phyloP scores from a whole-genome alignment of 495 filamentous ascomycete genomes.

The Achaetomiella virescens region DNA sequence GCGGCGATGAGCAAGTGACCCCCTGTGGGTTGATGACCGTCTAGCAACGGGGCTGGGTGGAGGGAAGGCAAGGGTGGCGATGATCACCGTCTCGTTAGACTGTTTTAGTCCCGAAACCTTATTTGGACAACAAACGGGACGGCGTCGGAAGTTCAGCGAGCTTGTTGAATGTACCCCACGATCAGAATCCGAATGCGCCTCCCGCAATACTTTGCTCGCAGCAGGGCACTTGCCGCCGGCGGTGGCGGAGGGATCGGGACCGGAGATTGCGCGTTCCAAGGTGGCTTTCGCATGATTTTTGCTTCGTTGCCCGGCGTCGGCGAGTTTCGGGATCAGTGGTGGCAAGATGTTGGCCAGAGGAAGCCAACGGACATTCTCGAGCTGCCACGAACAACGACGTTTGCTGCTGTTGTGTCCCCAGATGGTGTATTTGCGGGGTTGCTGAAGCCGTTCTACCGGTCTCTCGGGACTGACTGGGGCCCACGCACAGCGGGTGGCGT shows the following conservation, averaged over 20 bases:
- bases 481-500: neutral
- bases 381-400: neutral
- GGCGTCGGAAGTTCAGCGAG: no score
- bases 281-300: neutral
- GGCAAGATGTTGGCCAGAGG: neutral
- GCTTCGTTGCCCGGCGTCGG: neutral
- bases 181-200: neutral
- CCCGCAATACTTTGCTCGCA: neutral
- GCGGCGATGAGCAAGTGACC: neutral
- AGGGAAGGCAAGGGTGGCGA: constrained; percentile 8
- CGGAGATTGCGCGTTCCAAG: neutral
- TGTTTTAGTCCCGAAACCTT: constrained; percentile 21
- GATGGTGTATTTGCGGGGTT: neutral
- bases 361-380: neutral
- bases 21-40: neutral
- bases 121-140: constrained; percentile 16
- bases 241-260: neutral
- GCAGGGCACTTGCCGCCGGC: neutral
- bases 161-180: neutral
- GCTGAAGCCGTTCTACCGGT: neutral
- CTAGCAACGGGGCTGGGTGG: neutral
- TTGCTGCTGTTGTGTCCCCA: constrained; percentile 6
- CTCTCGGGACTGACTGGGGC: neutral
- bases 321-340: neutral
- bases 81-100: constrained; percentile 5